Evolutionary conservation across 352 stramenopile species (phyloP), one percentile per base, ranked within the genome.

Genomic region (Globisporangium heterothallicum): DNA sequence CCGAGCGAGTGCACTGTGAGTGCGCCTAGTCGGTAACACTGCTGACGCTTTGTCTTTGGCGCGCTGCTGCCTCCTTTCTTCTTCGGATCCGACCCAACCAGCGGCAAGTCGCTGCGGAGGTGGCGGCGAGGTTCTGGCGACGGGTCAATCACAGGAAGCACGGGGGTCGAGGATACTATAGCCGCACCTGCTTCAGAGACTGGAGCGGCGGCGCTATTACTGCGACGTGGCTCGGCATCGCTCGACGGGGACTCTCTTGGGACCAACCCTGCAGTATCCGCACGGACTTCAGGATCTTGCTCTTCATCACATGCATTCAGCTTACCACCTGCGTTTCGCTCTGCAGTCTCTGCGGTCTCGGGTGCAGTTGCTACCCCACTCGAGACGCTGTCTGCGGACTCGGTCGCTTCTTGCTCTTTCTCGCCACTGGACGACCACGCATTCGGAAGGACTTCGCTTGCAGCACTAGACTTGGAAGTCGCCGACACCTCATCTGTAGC

Each of bases 1-100:
- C 84, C 86, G 7, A 96, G 56, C 16, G 77, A 87, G 46, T 94
- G 84, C 14, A 94, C 77, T 1, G 80, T 92, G 6, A 95, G 66
- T 1, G 84, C 72, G 9, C 86, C 86, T 13, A 92, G 38, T 2
- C 86, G 74, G 48, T 91, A 90, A 46, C 78, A 86, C 1, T 76
- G 61, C 22, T 71, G 59, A 10, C 76, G 72, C 49, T 72, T 74
- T 8, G 70, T 54, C 9, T 75, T 66, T 10, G 78, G 64, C 6
- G 68, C 54, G 21, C 74, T 66, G 30, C 72, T 66, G 30, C 72
- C 75, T 1, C 54, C 54, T n/a, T 78, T 78, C 59, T 88, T 87
- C 55, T 88, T 88, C 3, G 76, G 30, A 19, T 92, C 81, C 0
- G 61, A 70, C 18, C 62, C 49, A 26, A 74, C 16, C 25, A 61